Base-by-base conservation (phyloP, 305 asterid species). In the Ilex paraguariensis region DNA sequence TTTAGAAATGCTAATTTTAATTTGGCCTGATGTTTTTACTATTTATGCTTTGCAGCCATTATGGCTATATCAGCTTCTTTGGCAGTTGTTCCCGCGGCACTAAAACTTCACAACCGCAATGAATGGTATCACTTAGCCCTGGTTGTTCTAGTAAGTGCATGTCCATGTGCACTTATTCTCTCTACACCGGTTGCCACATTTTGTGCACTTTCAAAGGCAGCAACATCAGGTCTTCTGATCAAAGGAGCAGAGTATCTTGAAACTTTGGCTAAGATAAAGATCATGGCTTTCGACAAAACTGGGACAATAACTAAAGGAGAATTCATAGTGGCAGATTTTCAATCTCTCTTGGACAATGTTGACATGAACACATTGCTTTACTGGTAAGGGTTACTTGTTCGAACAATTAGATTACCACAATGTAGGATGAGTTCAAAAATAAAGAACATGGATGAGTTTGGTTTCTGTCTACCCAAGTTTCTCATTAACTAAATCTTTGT, bases 141-240 rank as follows among this genome's bases (percentile, higher is more conserved):
- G 44, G 98, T 91, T 0, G 82, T 82, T 1, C 68, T 91, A 56
- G 97, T 91, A 15, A 85, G 93, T 65, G 97, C 89, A 54, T 91
- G 98, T 57, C 98, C 98, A 0, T 91, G 98, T 52, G 95, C 96
- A 0, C 92, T 91, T 17, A 81, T 91, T 40, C 85, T 91, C 33
- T 91, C 98, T 8, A 91, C 97, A 15, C 98, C 98, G 0, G 92
- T 88, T 4, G 98, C 95, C 32, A 83, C 87, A 87, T 88, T 76
- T 59, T 88, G 98, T 70, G 97, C 95, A 15, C 80, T 91, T 5
- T 82, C 96, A 10, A 86, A 76, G 66, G 97, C 98, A 33, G 95
- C 98, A 17, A 79, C 79, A 13, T 70, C 85, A 5, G 98, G 98
- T 11, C 87, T 91, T 68, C 78, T 91, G 70, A 81, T 91, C 59